phyloP scores from a whole-genome alignment of 176 grass and related monocot species.

The Poa annua region DNA sequence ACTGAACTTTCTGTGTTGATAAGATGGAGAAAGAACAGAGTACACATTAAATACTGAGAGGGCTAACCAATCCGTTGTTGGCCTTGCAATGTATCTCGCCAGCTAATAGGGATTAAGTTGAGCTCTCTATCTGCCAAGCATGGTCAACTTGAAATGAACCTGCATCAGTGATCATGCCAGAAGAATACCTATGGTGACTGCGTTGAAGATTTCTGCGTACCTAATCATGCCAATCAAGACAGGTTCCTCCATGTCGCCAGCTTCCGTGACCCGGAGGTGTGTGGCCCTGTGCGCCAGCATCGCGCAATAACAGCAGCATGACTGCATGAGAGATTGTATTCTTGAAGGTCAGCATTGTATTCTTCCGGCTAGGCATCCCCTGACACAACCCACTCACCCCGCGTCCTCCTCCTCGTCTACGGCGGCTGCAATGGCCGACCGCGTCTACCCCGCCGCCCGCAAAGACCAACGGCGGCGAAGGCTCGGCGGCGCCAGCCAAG shows the following conservation, averaged over 20 bases:
- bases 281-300: too few relatives aligned
- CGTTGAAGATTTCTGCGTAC: conserved; percentile 57
- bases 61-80: neutral
- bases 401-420: neutral
- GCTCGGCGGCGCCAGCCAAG: conserved; percentile 49
- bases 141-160: neutral
- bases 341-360: conserved; percentile 56
- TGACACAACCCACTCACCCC: neutral
- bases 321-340: conserved; percentile 58
- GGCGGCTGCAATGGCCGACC: conserved; percentile 64
- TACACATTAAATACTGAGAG: neutral
- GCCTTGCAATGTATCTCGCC: neutral
- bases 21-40: conserved; percentile 7
- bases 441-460: conserved; percentile 64
- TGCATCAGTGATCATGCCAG: conserved; percentile 22
- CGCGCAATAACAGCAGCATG: conserved; percentile 64
- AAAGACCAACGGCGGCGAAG: conserved; percentile 12
- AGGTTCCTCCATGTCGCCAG: conserved; percentile 19
- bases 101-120: neutral
- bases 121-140: neutral
- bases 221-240: conserved; percentile 62
- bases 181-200: conserved; percentile 47
- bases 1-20: conserved; percentile 7
- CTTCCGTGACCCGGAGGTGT: conserved; percentile 58
- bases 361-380: conserved; percentile 45